Evolutionary conservation across 2,329 filamentous ascomycete species (phyloP).

Genomic region (Fusarium transvaalense): DNA sequence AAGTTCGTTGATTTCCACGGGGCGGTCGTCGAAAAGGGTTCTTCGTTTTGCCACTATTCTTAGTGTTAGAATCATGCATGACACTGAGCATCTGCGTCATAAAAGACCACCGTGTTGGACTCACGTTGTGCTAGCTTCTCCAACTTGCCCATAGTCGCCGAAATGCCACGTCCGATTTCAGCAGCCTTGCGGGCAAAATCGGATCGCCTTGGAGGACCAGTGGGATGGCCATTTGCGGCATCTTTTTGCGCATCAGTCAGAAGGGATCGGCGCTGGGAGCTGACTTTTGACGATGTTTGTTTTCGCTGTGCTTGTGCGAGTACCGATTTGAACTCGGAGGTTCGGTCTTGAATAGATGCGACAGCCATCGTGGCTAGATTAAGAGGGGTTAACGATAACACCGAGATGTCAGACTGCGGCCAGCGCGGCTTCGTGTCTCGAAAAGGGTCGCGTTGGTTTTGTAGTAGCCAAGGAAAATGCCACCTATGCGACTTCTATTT

Average conservation of each 20-base stretch:
- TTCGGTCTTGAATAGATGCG: conserved; percentile 93
- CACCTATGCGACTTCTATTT: conserved; percentile 24
- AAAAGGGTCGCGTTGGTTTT: conserved; percentile 6
- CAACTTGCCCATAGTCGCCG: conserved; percentile 92
- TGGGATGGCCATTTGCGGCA: conserved; percentile 62
- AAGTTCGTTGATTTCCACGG: conserved; percentile 96
- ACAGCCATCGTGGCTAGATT: conserved; percentile 65
- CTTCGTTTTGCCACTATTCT: conserved; percentile 87
- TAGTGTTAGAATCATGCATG: conserved; percentile 20
- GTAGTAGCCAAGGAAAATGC: conserved; percentile 10
- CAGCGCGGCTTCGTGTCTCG: conserved; percentile 52
- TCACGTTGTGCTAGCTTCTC: conserved; percentile 88
- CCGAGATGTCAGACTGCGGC: conserved; percentile 50
- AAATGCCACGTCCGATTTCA: conserved; percentile 92
- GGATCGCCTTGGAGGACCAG: conserved; percentile 73
- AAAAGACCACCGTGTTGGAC: conserved; percentile 46
- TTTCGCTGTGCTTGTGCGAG: conserved; percentile 86
- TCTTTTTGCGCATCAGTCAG: conserved; percentile 80
- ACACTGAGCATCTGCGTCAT: not conserved
- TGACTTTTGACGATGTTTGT: conserved; percentile 80
- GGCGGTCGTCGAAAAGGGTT: conserved; percentile 96
- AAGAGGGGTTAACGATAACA: conserved; percentile 31
- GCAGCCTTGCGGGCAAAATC: conserved; percentile 94
- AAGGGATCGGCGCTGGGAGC: conserved; percentile 83
- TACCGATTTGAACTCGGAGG: conserved; percentile 93